Evolutionary conservation across 768 basidiomycete genomes (phyloP).

Genomic region (Mycena indigotica): DNA sequence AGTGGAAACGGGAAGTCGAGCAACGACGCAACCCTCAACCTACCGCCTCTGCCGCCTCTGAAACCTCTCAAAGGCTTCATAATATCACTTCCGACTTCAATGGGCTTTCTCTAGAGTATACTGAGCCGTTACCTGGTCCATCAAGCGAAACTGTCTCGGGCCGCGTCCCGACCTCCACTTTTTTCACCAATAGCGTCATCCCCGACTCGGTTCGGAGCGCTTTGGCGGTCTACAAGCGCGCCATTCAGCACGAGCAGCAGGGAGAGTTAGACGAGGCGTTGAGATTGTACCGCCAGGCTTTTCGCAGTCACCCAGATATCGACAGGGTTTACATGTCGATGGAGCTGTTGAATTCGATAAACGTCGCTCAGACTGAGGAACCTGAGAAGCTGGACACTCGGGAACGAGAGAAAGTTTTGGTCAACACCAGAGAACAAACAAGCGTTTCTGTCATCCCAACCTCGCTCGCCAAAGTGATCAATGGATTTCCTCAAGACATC

Average conservation of each 20-base stretch:
- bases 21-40: slow-evolving; percentile 36
- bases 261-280: slow-evolving; percentile 79
- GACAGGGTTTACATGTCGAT: slow-evolving; percentile 68
- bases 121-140: slow-evolving; percentile 17
- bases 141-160: slow-evolving; percentile 24
- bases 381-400: slow-evolving; percentile 15
- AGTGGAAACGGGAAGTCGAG: slow-evolving; percentile 70
- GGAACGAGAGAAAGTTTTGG: slow-evolving; percentile 2
- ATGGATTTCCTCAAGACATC: slow-evolving; percentile 49
- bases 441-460: slow-evolving; percentile 34
- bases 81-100: background rate
- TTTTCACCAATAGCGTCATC: slow-evolving; percentile 26
- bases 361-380: slow-evolving; percentile 28
- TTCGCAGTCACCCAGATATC: slow-evolving; percentile 74
- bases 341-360: slow-evolving; percentile 47
- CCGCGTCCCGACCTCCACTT: slow-evolving; percentile 11
- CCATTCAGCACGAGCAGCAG: slow-evolving; percentile 72
- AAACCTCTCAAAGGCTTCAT: slow-evolving; percentile 11
- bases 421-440: slow-evolving; percentile 24
- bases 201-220: slow-evolving; percentile 46
- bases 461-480: slow-evolving; percentile 50
- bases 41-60: background rate
- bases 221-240: slow-evolving; percentile 66
- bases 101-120: slow-evolving; percentile 3
- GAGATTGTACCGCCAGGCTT: slow-evolving; percentile 75